These are phyloP conservation scores for Meyerozyma sp. DNA, from an alignment of 1,139 yeast genomes.

Conservation along the genomic window DNA sequence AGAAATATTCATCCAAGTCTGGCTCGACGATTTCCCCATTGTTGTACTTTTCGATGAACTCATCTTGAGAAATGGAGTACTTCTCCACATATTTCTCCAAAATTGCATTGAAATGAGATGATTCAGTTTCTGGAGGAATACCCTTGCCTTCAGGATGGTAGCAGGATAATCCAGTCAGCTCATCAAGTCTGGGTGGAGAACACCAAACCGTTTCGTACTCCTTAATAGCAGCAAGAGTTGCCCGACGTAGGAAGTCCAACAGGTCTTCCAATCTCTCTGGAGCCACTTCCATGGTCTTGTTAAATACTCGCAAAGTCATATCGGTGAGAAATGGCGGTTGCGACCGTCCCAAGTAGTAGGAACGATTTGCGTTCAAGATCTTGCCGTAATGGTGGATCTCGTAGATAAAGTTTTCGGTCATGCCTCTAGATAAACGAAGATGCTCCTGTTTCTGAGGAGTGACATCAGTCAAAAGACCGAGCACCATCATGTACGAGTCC, in stretches of 20 bases:
- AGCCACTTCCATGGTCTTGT: slow-evolving; percentile 44
- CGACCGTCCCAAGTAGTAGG: slow-evolving; percentile 85
- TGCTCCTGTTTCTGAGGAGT: slow-evolving; percentile 40
- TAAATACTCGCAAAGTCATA: slow-evolving; percentile 72
- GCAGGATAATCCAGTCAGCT: slow-evolving; percentile 76
- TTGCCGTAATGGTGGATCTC: slow-evolving; percentile 90
- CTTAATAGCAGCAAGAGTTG: slow-evolving; percentile 74
- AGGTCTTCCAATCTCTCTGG: slow-evolving; percentile 37
- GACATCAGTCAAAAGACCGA: slow-evolving; percentile 73
- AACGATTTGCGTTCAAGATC: slow-evolving; percentile 88
- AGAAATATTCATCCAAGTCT: slow-evolving; percentile 75
- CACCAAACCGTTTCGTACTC: slow-evolving; percentile 86
- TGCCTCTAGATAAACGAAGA: slow-evolving; percentile 66
- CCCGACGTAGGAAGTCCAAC: slow-evolving; percentile 55
- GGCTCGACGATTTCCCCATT: slow-evolving; percentile 65
- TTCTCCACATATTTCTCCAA: slow-evolving; percentile 66
- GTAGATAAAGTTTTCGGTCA: slow-evolving; percentile 89
- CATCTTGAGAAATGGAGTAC: slow-evolving; percentile 55
- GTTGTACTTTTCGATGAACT: slow-evolving; percentile 70
- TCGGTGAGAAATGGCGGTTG: slow-evolving; percentile 99
- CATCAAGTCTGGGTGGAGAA: slow-evolving; percentile 66
- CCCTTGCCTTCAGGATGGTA: slow-evolving; percentile 90
- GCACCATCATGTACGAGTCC: slow-evolving; percentile 93
- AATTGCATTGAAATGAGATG: slow-evolving; percentile 77
- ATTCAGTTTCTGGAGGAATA: slow-evolving; percentile 94